Evolutionary conservation across 2,329 filamentous ascomycete species (phyloP).

Genomic region (Fusarium haematococcum): DNA sequence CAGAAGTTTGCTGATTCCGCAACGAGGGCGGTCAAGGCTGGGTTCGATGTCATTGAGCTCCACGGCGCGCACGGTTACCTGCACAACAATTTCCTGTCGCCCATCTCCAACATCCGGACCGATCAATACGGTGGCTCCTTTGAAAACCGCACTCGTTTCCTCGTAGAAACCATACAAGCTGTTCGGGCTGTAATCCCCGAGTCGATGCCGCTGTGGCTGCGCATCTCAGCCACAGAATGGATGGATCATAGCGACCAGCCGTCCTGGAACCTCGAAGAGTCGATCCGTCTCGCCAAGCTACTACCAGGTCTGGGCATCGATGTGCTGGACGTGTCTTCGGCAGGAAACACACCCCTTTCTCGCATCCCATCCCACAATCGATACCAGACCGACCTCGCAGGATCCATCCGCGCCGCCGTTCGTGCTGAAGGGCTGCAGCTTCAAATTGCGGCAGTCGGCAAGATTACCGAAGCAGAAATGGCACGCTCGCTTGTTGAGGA

Average conservation of each 20-base stretch:
- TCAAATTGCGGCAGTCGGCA: neutral
- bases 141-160: conserved; percentile 70
- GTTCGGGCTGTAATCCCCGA: conserved; percentile 65
- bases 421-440: neutral
- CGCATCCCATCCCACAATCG: neutral
- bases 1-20: conserved; percentile 68
- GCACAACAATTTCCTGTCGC: conserved; percentile 72
- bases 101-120: conserved; percentile 62
- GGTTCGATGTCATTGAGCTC: conserved; percentile 80
- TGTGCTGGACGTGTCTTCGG: neutral
- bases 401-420: neutral
- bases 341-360: neutral
- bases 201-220: conserved; percentile 67
- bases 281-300: neutral
- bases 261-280: neutral
- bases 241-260: neutral
- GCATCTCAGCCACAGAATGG: conserved; percentile 72
- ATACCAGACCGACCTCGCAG: neutral
- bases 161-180: conserved; percentile 64
- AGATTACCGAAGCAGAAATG: neutral
- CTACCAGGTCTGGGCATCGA: neutral
- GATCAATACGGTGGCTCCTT: conserved; percentile 74
- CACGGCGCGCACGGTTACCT: conserved; percentile 75
- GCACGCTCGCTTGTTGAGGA: neutral
- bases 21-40: conserved; percentile 72